Percentiles rank a stretch among this genome's conserved stretches.
Evolutionary conservation across 805 yeast genomes (phyloP).

Genomic region (Naumovozyma baii): DNA sequence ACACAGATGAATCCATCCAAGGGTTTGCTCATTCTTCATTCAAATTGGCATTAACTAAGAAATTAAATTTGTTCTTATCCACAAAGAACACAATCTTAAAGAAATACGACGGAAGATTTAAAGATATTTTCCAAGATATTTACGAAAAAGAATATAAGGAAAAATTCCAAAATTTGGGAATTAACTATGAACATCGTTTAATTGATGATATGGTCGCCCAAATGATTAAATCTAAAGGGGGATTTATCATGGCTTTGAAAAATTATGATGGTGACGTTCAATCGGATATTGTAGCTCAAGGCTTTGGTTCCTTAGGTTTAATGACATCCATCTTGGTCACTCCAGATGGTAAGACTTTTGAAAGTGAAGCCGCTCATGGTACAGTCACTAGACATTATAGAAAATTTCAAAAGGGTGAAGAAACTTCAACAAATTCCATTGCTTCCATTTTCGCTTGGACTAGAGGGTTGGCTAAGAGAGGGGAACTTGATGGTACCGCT

Average conservation of each 20-base stretch:
- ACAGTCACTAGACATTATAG: constrained; percentile 82
- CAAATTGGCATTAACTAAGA: constrained; percentile 57
- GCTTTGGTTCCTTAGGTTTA: constrained; percentile 74
- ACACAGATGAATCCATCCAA: constrained; percentile 65
- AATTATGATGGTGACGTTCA: constrained; percentile 84
- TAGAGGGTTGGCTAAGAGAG: constrained; percentile 77
- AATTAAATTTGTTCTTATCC: constrained; percentile 55
- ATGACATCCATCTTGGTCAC: constrained; percentile 79
- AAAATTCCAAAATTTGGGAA: constrained; percentile 49
- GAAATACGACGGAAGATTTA: constrained; percentile 74
- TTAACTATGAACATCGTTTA: constrained; percentile 71
- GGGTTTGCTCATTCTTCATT: constrained; percentile 78
- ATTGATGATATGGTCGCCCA: constrained; percentile 87
- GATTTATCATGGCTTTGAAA: constrained; percentile 70
- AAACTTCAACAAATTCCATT: constrained; percentile 76
- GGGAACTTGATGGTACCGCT: constrained; percentile 62
- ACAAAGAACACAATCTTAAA: constrained; percentile 77
- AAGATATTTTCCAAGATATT: constrained; percentile 64
- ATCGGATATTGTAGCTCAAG: constrained; percentile 79
- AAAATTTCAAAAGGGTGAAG: constrained; percentile 72
- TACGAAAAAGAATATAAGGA: constrained; percentile 49
- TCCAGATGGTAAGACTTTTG: constrained; percentile 80
- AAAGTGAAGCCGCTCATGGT: constrained; percentile 82
- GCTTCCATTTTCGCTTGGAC: constrained; percentile 84
- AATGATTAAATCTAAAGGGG: constrained; percentile 79